A percentile compares a stretch with the other conserved stretches of the same genome.
These are phyloP conservation scores for Albugo candida DNA, from an alignment of 352 stramenopile species.

Conservation along the genomic window DNA sequence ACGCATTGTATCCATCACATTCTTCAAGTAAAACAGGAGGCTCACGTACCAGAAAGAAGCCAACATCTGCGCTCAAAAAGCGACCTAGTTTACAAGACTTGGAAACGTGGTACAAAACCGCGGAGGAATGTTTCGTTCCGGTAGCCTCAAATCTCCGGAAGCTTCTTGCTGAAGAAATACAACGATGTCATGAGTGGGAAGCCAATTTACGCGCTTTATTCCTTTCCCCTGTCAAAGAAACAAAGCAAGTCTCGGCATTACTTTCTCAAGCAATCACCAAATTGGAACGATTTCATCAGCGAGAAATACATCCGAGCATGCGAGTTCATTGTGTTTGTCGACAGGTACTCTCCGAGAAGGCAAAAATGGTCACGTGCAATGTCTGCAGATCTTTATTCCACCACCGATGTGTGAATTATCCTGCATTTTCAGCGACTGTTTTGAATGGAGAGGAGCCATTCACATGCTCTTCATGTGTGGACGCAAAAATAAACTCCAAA, in stretches of 20 bases:
- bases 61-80: too few species aligned
- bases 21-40: constrained; percentile 1
- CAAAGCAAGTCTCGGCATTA: constrained; percentile 20
- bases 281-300: constrained; percentile 4
- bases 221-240: constrained; percentile 19
- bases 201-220: constrained; percentile 30
- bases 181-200: constrained; percentile 53
- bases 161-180: constrained; percentile 33
- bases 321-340: constrained; percentile 46
- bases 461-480: too few species aligned
- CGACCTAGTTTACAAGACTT: constrained; percentile 19
- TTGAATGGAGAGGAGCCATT: too few species aligned
- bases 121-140: constrained; percentile 34
- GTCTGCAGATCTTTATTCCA: constrained; percentile 36
- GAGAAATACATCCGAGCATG: constrained; percentile 10
- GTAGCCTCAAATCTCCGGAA: constrained; percentile 35
- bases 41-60: neutral
- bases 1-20: constrained; percentile 15
- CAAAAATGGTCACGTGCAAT: constrained; percentile 25
- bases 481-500: too few species aligned
- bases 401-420: constrained; percentile 23
- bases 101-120: constrained; percentile 28
- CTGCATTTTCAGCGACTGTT: neutral
- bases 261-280: constrained; percentile 22
- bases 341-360: constrained; percentile 35